Base-by-base conservation (phyloP, 2,329 filamentous ascomycete species). In the Thelonectria discophora region DNA sequence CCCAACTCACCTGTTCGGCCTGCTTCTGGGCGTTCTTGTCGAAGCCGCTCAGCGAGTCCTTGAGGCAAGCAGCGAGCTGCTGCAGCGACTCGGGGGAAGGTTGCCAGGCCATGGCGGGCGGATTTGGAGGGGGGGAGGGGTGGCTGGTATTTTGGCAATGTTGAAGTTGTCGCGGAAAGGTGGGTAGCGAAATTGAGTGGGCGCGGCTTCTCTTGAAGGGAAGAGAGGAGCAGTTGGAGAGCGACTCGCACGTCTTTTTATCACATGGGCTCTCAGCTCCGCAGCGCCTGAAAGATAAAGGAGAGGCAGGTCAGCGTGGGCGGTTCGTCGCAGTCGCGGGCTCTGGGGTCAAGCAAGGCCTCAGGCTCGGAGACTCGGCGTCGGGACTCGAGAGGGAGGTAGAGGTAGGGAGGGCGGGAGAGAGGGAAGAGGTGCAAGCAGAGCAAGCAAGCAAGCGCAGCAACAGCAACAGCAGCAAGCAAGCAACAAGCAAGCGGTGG, bases 41-140 rank as follows among this genome's bases (percentile, higher is more conserved):
- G 76, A 91, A 90, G 69, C 90, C 90, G 76, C 92, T 96, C 73
- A 98, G 84, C 46, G 95, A 97, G 81, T 98, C 94, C 80, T 90
- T 92, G 74, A 99, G 87, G 79, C 89, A 97, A 74, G 89, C 87
- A 69, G 93, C 90, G 68, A 99, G 88, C 85, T 97, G 94, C 84
- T 86, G 86, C 83, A 99, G 84, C 77, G 90, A 93, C 84, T 94
- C 92, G 73, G 90, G 87, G 74, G 91, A 84, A 65, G 95, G 95
- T 82, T 97, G 92, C 95, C 95, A 99, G 79, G 90, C 87, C 94
- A 97, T 97, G 76, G 73, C 80, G 73, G 73, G 66, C 63, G 64
- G 59, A 10, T 24, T 24, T 24, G 24, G 24, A 24, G 20, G 54
- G 51, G 58, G n/a, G n/a, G n/a, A n/a, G 66, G 55, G 43, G 55